phyloP scores from a whole-genome alignment of 2,329 filamentous ascomycete genomes.

The Geosmithia flava region DNA sequence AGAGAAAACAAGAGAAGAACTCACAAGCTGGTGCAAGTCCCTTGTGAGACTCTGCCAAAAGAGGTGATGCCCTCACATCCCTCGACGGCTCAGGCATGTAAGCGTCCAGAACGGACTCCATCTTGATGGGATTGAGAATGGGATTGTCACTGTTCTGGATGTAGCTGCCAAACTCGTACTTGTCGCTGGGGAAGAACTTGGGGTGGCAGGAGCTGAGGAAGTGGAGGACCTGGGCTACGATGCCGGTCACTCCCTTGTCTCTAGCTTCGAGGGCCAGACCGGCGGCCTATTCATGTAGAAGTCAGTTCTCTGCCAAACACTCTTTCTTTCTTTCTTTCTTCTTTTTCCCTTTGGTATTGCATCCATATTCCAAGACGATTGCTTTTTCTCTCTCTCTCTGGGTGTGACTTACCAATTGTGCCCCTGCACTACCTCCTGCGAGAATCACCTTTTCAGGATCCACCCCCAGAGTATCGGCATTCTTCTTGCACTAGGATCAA shows the following conservation, averaged over 20 bases:
- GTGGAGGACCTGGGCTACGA: conserved; percentile 9
- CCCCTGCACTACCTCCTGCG: conserved; percentile 9
- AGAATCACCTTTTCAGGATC: conserved; percentile 9
- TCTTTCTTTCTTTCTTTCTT: too few species aligned
- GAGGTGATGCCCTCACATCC: conserved; percentile 9
- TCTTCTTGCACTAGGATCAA: conserved; percentile 9
- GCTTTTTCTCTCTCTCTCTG: too few species aligned
- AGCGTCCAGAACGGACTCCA: conserved; percentile 6
- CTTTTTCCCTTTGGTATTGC: too few species aligned
- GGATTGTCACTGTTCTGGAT: conserved; percentile 7
- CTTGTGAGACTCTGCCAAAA: conserved; percentile 6
- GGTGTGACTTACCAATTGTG: conserved; percentile 4
- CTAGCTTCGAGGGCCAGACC: conserved; percentile 5
- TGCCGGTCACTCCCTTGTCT: conserved; percentile 5
- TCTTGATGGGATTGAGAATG: conserved; percentile 2
- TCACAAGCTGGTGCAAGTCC: conserved; percentile 8
- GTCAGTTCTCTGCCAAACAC: too few species aligned
- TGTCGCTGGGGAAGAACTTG: conserved; percentile 9
- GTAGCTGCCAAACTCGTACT: conserved; percentile 11
- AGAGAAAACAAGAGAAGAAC: not conserved
- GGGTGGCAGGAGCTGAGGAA: conserved; percentile 10
- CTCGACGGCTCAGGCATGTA: conserved; percentile 3
- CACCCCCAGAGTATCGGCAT: conserved; percentile 5
- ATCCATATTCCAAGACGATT: too few species aligned
- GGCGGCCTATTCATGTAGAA: conserved; percentile 6